A percentile compares a stretch with the other conserved stretches of the same genome.
These are phyloP conservation scores for Betula pendula DNA, from an alignment of 306 rosid species.

Conservation along the genomic window DNA sequence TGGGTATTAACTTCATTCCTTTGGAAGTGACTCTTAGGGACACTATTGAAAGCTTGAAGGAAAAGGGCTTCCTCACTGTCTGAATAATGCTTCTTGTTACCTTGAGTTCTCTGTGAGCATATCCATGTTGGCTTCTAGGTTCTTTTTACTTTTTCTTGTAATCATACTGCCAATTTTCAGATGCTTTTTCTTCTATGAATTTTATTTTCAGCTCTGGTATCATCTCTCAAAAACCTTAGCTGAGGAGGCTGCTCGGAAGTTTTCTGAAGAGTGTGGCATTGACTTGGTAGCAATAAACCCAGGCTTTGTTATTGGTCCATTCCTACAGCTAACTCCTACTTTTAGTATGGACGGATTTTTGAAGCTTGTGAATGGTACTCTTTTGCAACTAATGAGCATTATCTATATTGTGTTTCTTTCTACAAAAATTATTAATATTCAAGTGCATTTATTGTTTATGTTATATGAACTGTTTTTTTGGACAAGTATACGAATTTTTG, in stretches of 20 bases:
- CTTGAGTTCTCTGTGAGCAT: too few species aligned
- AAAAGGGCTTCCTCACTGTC: neutral
- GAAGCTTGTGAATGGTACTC: constrained; percentile 59
- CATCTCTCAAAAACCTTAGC: constrained; percentile 78
- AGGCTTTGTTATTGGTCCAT: constrained; percentile 67
- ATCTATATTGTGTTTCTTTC: too few species aligned
- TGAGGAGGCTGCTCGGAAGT: constrained; percentile 91
- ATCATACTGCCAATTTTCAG: too few species aligned
- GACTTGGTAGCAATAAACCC: constrained; percentile 77
- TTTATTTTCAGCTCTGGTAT: constrained; percentile 67
- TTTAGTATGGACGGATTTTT: constrained; percentile 47
- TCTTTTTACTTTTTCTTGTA: too few species aligned
- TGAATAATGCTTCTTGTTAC: too few species aligned
- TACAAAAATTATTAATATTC: neutral
- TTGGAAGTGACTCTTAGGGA: constrained; percentile 24
- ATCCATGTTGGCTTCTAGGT: too few species aligned
- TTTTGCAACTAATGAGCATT: neutral
- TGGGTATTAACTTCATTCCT: constrained; percentile 30
- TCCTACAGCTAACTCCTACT: constrained; percentile 68
- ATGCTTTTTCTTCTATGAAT: too few species aligned
- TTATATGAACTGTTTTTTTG: neutral
- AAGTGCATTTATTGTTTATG: too few species aligned
- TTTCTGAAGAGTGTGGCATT: constrained; percentile 63
- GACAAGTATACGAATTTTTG: too few species aligned
- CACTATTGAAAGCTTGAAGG: constrained; percentile 28